Base-by-base conservation (phyloP, 2,329 filamentous ascomycete genomes). In the Talaromyces funiculosus region DNA sequence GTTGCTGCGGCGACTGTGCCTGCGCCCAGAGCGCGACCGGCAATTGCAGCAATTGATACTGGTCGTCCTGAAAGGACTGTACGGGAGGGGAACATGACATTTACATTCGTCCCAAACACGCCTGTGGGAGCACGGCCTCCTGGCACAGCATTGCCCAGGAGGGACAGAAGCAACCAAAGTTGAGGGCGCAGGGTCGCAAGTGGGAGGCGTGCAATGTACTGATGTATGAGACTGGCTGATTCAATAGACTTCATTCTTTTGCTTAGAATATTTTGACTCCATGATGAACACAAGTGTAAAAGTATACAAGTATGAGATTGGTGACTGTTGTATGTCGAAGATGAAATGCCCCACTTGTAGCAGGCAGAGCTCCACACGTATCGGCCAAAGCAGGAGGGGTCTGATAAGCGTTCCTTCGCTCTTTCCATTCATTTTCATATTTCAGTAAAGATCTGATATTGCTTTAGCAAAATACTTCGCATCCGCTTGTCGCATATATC, bases 301-400 rank as follows among this genome's bases (percentile, higher is more conserved):
- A n/a, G n/a, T n/a, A n/a, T n/a, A 14, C 5, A 22, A 22, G 38
- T 42, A 22, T 10, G 22, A 18, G 16, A 38, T 38, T 18, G 37
- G 18, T 37, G 35, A 16, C 16, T 16, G 35, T 14, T 6, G 35
- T n/a, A 14, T 37, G 35, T 40, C 4, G 18, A 24, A n/a, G 43
- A 47, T n/a, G 20, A 31, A 31, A 9, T 35, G 29, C 47, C 47
- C 47, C 47, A 20, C 26, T 20, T 51, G 26, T 35, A 31, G 26
- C 26, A 16, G 10, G 20, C 40, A 43, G 24, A 29, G 43, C 24
- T 49, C 43, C 47, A 51, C 47, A 51, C 47, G 33, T 51, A 51
- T 43, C 53, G 24, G 26, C 37, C 37, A 22, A 24, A 26, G 55
- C 55, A 38, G 55, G 55, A 45, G 55, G 55, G 55, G 55, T 29